Evolutionary conservation across 495 filamentous ascomycete species (phyloP).

Genomic region (Aspergillus haitiensis): DNA sequence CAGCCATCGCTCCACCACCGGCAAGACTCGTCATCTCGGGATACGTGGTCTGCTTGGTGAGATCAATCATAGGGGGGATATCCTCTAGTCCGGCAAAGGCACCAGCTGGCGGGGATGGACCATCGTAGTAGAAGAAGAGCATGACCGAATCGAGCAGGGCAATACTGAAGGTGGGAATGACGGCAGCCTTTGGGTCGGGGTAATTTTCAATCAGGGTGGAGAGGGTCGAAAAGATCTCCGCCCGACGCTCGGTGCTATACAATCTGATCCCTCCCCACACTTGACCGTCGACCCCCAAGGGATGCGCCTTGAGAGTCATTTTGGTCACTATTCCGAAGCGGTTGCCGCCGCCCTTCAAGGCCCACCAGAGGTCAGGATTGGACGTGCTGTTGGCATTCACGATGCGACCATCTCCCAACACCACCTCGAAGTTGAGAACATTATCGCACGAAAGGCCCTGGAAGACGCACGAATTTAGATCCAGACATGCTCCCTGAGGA

Average conservation of each 20-base stretch:
- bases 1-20: conserved; percentile 17
- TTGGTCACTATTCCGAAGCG: conserved; percentile 41
- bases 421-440: conserved; percentile 29
- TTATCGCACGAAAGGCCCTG: conserved; percentile 39
- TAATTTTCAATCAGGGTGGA: conserved; percentile 46
- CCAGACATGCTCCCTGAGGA: too few species aligned
- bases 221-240: conserved; percentile 36
- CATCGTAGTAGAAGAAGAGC: conserved; percentile 52
- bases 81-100: conserved; percentile 34
- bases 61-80: conserved; percentile 11
- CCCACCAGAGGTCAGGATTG: conserved; percentile 33
- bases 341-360: conserved; percentile 33
- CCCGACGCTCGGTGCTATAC: conserved; percentile 29
- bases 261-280: conserved; percentile 40
- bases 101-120: conserved; percentile 41
- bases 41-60: conserved; percentile 11
- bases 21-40: conserved; percentile 16
- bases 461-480: too few species aligned
- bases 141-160: conserved; percentile 7
- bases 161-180: conserved; percentile 48
- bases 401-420: conserved; percentile 29
- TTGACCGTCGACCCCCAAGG: conserved; percentile 31
- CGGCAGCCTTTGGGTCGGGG: conserved; percentile 37
- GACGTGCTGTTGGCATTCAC: conserved; percentile 28
- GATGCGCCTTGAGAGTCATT: conserved; percentile 46